Percentiles rank a stretch among this genome's conserved stretches.
Conservation (phyloP, 1,139 yeast species). For the Nakaseomyces kungkrabaensis region DNA sequence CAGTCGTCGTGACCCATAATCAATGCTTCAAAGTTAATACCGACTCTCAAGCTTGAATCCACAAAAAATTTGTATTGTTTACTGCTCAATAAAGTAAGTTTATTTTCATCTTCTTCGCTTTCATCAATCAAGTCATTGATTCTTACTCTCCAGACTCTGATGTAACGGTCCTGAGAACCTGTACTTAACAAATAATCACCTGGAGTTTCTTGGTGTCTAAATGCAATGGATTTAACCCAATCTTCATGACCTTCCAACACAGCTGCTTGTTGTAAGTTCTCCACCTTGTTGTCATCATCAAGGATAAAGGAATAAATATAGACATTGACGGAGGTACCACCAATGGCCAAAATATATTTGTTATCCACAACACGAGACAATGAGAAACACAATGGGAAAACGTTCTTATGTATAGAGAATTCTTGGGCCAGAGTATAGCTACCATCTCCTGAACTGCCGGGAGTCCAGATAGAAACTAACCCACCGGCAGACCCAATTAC, state of each 20-base stretch:
- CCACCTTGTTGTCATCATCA: constrained; percentile 9
- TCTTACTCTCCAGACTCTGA: constrained; percentile 71
- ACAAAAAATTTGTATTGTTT: constrained; percentile 52
- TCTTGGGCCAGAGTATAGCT: constrained; percentile 8
- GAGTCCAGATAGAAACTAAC: constrained; percentile 41
- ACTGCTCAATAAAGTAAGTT: constrained; percentile 47
- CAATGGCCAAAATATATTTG: constrained; percentile 55
- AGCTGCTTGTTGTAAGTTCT: constrained; percentile 36
- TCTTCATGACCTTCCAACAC: constrained; percentile 81
- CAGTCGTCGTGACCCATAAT: constrained; percentile 98
- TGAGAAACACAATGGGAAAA: constrained; percentile 59
- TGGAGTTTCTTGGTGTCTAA: constrained; percentile 38
- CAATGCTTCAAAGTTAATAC: constrained; percentile 80
- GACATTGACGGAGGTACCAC: constrained; percentile 61
- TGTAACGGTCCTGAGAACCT: constrained; percentile 85
- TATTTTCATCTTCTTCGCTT: constrained; percentile 45
- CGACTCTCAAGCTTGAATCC: constrained; percentile 30
- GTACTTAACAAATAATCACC: constrained; percentile 60
- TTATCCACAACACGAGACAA: constrained; percentile 35
- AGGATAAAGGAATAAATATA: constrained; percentile 44
- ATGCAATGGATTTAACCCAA: constrained; percentile 72
- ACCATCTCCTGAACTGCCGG: background rate
- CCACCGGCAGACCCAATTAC: constrained; percentile 67
- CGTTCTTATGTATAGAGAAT: constrained; percentile 37
- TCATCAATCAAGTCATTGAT: constrained; percentile 48